phyloP scores from a whole-genome alignment of 306 rosid genomes.

The Alnus rubra region DNA sequence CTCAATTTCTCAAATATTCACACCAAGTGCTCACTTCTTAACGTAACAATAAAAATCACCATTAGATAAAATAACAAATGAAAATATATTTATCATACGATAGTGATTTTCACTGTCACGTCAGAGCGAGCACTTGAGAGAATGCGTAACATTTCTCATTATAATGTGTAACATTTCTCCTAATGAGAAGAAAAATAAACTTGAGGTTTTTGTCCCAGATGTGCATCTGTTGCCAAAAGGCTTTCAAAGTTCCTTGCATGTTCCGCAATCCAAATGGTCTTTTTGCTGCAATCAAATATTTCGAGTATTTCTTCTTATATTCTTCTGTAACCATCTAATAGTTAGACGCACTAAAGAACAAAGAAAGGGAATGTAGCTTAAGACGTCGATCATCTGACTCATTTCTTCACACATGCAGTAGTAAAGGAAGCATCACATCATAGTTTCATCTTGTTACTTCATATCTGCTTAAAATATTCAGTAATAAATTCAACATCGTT shows the following conservation, averaged over 20 bases:
- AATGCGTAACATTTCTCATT: too few species aligned
- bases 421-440: not conserved
- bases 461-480: not conserved
- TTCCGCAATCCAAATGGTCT: not conserved
- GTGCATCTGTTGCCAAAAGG: too few species aligned
- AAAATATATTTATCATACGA: too few species aligned
- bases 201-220: too few species aligned
- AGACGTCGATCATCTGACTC: not conserved
- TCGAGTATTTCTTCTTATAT: not conserved
- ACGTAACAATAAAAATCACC: too few species aligned
- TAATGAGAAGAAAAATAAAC: too few species aligned
- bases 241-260: not conserved
- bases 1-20: too few species aligned
- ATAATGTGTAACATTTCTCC: too few species aligned
- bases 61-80: too few species aligned
- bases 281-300: not conserved
- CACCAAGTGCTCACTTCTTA: too few species aligned
- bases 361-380: not conserved
- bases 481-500: not conserved
- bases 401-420: not conserved
- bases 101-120: too few species aligned
- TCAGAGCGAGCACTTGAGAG: too few species aligned
- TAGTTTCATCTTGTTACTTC: not conserved
- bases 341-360: not conserved
- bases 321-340: not conserved